These are phyloP conservation scores for Trametes cubensis DNA, from an alignment of 768 basidiomycete genomes.

Conservation along the genomic window DNA sequence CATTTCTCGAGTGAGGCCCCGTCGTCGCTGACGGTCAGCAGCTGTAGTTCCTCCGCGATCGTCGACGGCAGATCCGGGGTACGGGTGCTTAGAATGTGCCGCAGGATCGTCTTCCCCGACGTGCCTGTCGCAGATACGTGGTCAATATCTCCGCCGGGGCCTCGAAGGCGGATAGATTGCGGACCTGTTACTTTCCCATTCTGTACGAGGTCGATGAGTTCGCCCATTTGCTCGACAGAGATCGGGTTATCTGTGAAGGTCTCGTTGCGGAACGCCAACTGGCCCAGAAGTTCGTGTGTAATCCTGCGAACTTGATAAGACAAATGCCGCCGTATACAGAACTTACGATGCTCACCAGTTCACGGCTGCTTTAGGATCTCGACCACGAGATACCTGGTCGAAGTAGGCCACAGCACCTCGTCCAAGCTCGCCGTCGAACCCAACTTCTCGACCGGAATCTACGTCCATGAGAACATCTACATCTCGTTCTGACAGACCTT, in stretches of 20 bases:
- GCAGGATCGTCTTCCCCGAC: conserved; percentile 77
- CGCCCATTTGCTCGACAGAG: conserved; percentile 65
- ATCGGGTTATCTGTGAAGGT: conserved; percentile 64
- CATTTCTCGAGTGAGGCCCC: conserved; percentile 50
- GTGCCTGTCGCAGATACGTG: conserved; percentile 52
- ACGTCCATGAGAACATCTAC: conserved; percentile 75
- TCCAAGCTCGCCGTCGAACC: conserved; percentile 57
- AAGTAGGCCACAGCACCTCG: conserved; percentile 76
- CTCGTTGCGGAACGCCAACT: conserved; percentile 60
- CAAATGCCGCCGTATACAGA: not conserved
- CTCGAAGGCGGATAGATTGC: conserved; percentile 9
- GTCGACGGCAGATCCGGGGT: conserved; percentile 41
- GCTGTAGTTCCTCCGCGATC: conserved; percentile 53
- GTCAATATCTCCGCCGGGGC: conserved; percentile 10
- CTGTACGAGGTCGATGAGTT: conserved; percentile 77
- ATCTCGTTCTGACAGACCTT: conserved; percentile 64
- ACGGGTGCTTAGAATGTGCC: conserved; percentile 59
- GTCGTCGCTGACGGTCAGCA: conserved; percentile 44
- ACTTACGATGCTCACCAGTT: conserved; percentile 69
- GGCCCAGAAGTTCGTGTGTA: conserved; percentile 83
- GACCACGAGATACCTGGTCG: conserved; percentile 60
- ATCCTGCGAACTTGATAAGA: conserved; percentile 57
- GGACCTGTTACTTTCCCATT: conserved; percentile 68
- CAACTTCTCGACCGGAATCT: conserved; percentile 64
- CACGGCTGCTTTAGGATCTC: conserved; percentile 70